A percentile compares a stretch with the other conserved stretches of the same genome.
Conservation (phyloP, 805 yeast genomes). For the Metschnikowia matae region DNA sequence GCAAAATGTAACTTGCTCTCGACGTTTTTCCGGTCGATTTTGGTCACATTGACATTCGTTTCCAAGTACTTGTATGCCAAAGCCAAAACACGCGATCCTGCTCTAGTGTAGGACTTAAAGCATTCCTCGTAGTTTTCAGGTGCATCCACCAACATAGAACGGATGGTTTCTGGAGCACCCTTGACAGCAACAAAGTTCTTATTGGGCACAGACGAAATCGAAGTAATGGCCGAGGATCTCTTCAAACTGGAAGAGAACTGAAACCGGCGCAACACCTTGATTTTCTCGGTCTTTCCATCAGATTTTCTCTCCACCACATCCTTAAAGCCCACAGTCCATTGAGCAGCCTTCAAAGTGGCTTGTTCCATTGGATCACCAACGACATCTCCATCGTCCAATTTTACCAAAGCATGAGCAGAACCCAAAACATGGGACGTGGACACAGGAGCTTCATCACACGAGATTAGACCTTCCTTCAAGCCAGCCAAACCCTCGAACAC, state of each 20-base stretch:
- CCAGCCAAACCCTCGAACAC: constrained; percentile 97
- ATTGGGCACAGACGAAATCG: constrained; percentile 42
- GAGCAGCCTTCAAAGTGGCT: constrained; percentile 84
- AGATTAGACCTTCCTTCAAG: constrained; percentile 47
- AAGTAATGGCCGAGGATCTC: constrained; percentile 85
- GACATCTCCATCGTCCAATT: constrained; percentile 91
- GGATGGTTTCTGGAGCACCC: constrained; percentile 98
- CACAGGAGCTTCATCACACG: constrained; percentile 60
- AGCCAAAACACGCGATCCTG: constrained; percentile 97
- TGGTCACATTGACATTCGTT: constrained; percentile 43
- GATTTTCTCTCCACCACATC: constrained; percentile 56
- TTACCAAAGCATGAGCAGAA: constrained; percentile 93
- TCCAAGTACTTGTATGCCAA: constrained; percentile 77
- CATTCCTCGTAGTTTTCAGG: constrained; percentile 81
- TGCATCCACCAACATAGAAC: constrained; percentile 62
- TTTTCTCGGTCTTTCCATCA: constrained; percentile 38
- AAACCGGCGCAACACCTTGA: constrained; percentile 84
- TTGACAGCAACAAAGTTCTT: constrained; percentile 75
- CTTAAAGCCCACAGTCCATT: constrained; percentile 78
- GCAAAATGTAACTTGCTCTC: constrained; percentile 76
- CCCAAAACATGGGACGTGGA: constrained; percentile 75
- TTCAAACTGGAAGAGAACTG: constrained; percentile 95
- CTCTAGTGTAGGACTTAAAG: constrained; percentile 85
- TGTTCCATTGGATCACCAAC: constrained; percentile 99
- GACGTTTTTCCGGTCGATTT: constrained; percentile 67